These are phyloP conservation scores for Rutstroemia sp. DNA, from an alignment of 2,329 filamentous ascomycete genomes.

Conservation along the genomic window DNA sequence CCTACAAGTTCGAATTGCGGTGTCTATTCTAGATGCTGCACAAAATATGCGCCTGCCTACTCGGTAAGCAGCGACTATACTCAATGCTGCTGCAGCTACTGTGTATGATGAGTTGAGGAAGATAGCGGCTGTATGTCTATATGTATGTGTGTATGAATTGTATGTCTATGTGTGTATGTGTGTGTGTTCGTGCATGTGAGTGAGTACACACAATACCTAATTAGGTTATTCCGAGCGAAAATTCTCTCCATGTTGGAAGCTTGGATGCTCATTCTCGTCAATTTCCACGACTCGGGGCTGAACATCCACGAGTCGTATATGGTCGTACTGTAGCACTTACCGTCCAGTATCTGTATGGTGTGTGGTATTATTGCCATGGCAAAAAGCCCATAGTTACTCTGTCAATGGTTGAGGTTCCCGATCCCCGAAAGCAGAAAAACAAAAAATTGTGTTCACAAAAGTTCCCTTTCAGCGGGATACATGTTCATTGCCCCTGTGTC, in stretches of 20 bases:
- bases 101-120: not conserved
- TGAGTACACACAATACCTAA: not conserved
- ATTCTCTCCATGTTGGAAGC: not conserved
- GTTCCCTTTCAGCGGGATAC: not conserved
- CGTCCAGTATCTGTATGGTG: not conserved
- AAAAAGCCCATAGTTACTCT: not conserved
- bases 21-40: not conserved
- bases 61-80: not conserved
- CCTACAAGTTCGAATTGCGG: not conserved
- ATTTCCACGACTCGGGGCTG: constrained; percentile 4
- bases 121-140: too few relatives aligned
- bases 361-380: not conserved
- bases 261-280: not conserved
- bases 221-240: not conserved
- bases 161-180: not conserved
- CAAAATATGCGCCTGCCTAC: not conserved
- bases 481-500: not conserved
- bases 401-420: not conserved
- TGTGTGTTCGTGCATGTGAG: not conserved
- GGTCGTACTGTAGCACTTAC: not conserved
- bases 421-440: not conserved
- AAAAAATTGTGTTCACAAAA: not conserved
- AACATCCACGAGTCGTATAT: constrained; percentile 3
- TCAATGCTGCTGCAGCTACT: constrained; percentile 2
- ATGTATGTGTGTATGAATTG: not conserved